Conservation (phyloP, 805 yeast genomes). For the Teunomyces tritomae region DNA sequence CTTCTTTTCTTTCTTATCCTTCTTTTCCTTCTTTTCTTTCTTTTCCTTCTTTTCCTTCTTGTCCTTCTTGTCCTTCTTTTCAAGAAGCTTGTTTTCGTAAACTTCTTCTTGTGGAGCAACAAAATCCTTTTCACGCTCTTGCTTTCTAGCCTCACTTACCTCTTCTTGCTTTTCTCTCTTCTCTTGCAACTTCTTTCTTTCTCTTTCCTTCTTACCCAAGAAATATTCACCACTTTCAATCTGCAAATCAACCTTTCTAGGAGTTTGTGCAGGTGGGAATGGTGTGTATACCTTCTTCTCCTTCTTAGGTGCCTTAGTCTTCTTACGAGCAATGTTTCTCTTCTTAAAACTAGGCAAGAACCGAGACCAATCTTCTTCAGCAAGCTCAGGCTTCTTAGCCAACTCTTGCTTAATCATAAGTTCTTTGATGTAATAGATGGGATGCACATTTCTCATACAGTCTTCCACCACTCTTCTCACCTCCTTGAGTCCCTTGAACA, state of each 20-base stretch:
- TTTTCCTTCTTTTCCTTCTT: slow-evolving; percentile 23
- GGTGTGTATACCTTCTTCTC: slow-evolving; percentile 89
- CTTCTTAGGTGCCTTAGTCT: slow-evolving; percentile 64
- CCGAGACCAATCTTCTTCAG: slow-evolving; percentile 94
- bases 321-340: slow-evolving; percentile 91
- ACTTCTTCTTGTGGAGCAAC: slow-evolving; percentile 80
- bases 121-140: slow-evolving; percentile 73
- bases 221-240: slow-evolving; percentile 98
- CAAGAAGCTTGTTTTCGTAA: slow-evolving; percentile 42
- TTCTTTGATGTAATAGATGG: slow-evolving; percentile 97
- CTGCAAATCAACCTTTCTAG: slow-evolving; percentile 95
- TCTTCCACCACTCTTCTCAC: slow-evolving; percentile 94
- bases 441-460: slow-evolving; percentile 95
- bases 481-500: slow-evolving; percentile 87
- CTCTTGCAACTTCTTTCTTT: slow-evolving; percentile 64
- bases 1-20: slow-evolving; percentile 6
- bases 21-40: slow-evolving; percentile 24
- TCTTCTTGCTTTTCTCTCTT: slow-evolving; percentile 78
- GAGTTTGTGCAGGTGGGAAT: slow-evolving; percentile 97
- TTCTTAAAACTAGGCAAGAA: slow-evolving; percentile 96
- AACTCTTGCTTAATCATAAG: slow-evolving; percentile 95
- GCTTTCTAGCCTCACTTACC: slow-evolving; percentile 59
- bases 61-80: slow-evolving; percentile 26
- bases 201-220: slow-evolving; percentile 83
- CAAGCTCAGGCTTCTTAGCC: slow-evolving; percentile 92